A percentile compares a stretch with the other conserved stretches of the same genome.
These are phyloP conservation scores for Fusarium praegraminearum DNA, from an alignment of 2,329 filamentous ascomycete genomes.

Conservation along the genomic window DNA sequence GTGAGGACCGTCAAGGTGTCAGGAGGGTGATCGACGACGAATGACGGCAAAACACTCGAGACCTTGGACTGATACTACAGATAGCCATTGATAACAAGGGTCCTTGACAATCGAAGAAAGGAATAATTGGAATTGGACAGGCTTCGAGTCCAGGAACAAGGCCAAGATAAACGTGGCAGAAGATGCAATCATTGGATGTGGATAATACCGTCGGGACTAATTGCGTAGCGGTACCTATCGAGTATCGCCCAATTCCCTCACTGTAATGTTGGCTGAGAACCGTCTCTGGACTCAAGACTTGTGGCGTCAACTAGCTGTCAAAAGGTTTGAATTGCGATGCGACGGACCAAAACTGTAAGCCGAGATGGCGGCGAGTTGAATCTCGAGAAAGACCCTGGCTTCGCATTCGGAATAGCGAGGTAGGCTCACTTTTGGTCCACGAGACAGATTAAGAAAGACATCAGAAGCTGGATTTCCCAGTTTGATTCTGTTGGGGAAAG, in stretches of 20 bases:
- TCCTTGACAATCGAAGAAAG: constrained; percentile 29
- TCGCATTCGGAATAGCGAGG: constrained; percentile 32
- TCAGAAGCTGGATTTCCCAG: constrained; percentile 25
- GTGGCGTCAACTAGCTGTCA: constrained; percentile 34
- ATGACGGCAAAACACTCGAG: constrained; percentile 39
- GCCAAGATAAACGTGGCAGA: constrained; percentile 20
- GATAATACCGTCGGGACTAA: constrained; percentile 14
- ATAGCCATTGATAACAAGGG: constrained; percentile 24
- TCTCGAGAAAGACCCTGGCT: constrained; percentile 22
- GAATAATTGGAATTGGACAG: constrained; percentile 14
- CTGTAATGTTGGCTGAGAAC: constrained; percentile 34
- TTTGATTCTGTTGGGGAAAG: constrained; percentile 32
- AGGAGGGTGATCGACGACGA: constrained; percentile 34
- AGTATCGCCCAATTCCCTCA: constrained; percentile 18
- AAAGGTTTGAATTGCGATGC: constrained; percentile 16
- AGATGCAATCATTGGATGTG: constrained; percentile 20
- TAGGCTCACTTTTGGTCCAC: constrained; percentile 33
- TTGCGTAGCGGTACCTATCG: constrained; percentile 31
- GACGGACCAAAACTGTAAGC: constrained; percentile 32
- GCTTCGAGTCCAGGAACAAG: constrained; percentile 29
- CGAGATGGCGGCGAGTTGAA: constrained; percentile 12
- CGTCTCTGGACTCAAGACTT: constrained; percentile 5
- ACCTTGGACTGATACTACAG: constrained; percentile 28
- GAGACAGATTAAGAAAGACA: constrained; percentile 21
- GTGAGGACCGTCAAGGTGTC: constrained; percentile 18